Evolutionary conservation across 768 basidiomycete genomes (phyloP).

Genomic region (Auricularia sp.): DNA sequence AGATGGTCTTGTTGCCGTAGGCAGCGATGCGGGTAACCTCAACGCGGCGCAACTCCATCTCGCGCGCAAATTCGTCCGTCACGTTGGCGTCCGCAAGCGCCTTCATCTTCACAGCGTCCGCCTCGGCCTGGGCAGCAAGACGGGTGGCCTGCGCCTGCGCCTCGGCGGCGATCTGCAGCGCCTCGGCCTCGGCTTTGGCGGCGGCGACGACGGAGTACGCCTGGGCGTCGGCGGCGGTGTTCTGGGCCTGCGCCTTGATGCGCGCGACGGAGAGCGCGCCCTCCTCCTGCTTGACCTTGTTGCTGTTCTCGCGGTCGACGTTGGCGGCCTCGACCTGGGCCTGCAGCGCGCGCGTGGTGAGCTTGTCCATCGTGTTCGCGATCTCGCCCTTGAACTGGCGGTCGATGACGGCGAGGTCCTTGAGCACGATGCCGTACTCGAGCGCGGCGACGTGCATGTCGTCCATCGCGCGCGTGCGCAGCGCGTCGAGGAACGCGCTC

Average conservation of each 20-base stretch:
- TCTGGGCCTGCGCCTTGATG: slow-evolving; percentile 58
- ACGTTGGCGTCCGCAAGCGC: slow-evolving; percentile 54
- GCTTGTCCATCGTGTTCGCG: slow-evolving; percentile 73
- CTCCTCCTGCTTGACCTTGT: slow-evolving; percentile 78
- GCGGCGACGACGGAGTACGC: slow-evolving; percentile 66
- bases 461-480: slow-evolving; percentile 77
- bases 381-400: slow-evolving; percentile 81
- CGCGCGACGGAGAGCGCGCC: slow-evolving; percentile 56
- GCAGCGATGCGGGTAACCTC: slow-evolving; percentile 55
- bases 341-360: slow-evolving; percentile 74
- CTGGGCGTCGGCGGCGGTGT: slow-evolving; percentile 61
- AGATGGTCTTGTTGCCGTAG: slow-evolving; percentile 59
- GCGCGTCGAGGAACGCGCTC: slow-evolving; percentile 71
- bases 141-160: slow-evolving; percentile 71
- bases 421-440: slow-evolving; percentile 75
- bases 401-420: slow-evolving; percentile 81
- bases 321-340: slow-evolving; percentile 85
- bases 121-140: slow-evolving; percentile 66
- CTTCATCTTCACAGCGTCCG: slow-evolving; percentile 54
- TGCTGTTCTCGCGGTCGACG: slow-evolving; percentile 79
- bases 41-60: slow-evolving; percentile 62
- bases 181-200: slow-evolving; percentile 63
- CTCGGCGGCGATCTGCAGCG: slow-evolving; percentile 56
- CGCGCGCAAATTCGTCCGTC: slow-evolving; percentile 54
- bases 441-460: slow-evolving; percentile 72